Conservation (phyloP, 306 rosid genomes). For the Malus sieversii region DNA sequence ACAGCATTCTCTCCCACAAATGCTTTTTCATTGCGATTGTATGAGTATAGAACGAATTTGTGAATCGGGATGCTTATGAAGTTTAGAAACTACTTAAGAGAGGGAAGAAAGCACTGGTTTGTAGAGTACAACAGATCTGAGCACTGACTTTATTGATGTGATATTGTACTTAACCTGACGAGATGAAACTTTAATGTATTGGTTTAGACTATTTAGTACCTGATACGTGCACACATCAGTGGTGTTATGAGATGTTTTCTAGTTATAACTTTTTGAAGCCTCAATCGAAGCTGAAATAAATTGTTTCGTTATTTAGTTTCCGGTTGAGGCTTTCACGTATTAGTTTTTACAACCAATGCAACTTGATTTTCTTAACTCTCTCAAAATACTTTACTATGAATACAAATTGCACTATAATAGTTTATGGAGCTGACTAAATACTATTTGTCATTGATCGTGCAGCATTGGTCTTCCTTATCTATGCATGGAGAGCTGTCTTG, state of each 20-base stretch:
- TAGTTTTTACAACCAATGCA: neutral
- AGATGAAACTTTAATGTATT: neutral
- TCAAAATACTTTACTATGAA: neutral
- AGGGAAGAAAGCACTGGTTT: neutral
- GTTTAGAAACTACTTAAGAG: neutral
- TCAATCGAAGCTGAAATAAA: neutral
- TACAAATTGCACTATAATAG: neutral
- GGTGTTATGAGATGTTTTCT: neutral
- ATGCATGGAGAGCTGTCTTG: constrained; percentile 90
- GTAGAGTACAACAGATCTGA: neutral
- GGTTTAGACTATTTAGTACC: neutral
- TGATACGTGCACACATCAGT: neutral
- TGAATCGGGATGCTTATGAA: neutral
- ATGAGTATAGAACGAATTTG: neutral
- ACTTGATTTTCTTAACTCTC: neutral
- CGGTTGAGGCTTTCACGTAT: neutral
- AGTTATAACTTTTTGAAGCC: neutral
- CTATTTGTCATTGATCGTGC: constrained; percentile 24
- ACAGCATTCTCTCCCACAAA: neutral
- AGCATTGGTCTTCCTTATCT: constrained; percentile 65
- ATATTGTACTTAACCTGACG: neutral
- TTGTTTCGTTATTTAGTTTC: neutral
- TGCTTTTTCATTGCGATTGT: neutral
- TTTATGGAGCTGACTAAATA: constrained; percentile 2
- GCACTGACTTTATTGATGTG: neutral